A percentile compares a stretch with the other conserved stretches of the same genome.
These are phyloP conservation scores for Leptographium flavum DNA, from an alignment of 2,329 filamentous ascomycete genomes.

Conservation along the genomic window DNA sequence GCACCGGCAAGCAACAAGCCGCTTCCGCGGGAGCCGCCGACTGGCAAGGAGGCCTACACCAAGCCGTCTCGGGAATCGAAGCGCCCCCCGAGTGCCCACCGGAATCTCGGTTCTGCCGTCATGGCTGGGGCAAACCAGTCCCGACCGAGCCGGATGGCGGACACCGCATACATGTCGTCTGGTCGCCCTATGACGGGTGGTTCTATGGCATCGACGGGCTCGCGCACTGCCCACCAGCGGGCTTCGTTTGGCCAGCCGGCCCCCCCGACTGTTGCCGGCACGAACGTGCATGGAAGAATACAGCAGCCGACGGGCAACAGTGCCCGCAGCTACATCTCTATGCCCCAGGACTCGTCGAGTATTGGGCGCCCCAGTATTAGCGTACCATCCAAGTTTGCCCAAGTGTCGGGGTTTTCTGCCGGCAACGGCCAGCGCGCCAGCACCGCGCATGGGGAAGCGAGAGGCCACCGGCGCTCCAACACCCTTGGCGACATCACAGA, in stretches of 20 bases:
- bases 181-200: constrained; percentile 65
- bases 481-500: constrained; percentile 71
- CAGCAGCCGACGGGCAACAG: constrained; percentile 55
- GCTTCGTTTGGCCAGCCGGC: constrained; percentile 79
- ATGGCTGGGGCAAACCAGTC: constrained; percentile 13
- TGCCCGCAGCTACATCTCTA: constrained; percentile 52
- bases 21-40: constrained; percentile 41
- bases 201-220: constrained; percentile 54
- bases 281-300: constrained; percentile 79
- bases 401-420: constrained; percentile 22
- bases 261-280: constrained; percentile 73
- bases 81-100: constrained; percentile 34
- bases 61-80: constrained; percentile 22
- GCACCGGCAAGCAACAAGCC: constrained; percentile 38
- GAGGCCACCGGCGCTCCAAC: constrained; percentile 55
- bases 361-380: constrained; percentile 47
- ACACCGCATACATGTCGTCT: constrained; percentile 36
- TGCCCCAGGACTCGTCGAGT: constrained; percentile 39
- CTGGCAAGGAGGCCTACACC: constrained; percentile 26
- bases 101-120: constrained; percentile 21
- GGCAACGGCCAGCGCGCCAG: not conserved
- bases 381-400: constrained; percentile 41
- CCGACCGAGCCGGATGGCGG: constrained; percentile 32
- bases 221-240: constrained; percentile 48
- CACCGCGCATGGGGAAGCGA: constrained; percentile 23